phyloP scores from a whole-genome alignment of 139 green algal species.

The Micractinium sp. region DNA sequence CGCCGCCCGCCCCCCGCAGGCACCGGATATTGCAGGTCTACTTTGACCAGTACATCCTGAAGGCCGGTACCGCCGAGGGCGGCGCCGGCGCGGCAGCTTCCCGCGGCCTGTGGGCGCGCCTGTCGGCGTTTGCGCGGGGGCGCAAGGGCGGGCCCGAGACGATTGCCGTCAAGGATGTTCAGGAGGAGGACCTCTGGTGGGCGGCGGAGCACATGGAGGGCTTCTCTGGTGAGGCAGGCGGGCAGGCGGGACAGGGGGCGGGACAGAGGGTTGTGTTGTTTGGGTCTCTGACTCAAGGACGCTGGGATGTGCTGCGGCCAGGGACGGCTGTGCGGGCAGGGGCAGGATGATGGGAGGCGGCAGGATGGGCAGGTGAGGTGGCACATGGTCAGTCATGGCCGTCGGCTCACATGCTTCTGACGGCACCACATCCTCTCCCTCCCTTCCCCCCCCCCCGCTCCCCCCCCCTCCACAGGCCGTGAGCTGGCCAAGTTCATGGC shows the following conservation, averaged over 20 bases:
- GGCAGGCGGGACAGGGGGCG: neutral
- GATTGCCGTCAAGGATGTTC: constrained; percentile 62
- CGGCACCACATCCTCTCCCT: neutral
- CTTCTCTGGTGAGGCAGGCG: constrained; percentile 74
- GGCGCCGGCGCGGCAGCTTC: constrained; percentile 53
- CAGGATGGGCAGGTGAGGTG: no score
- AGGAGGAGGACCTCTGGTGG: constrained; percentile 56
- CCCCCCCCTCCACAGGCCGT: constrained; percentile 66
- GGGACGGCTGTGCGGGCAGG: no score
- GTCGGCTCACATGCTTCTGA: no score
- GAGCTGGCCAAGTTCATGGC: constrained; percentile 97
- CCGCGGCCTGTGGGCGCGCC: constrained; percentile 26
- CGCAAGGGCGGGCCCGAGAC: constrained; percentile 61
- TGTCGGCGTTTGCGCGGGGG: constrained; percentile 53
- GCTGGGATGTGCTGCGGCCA: no score
- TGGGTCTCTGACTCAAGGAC: neutral
- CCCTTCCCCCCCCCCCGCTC: neutral
- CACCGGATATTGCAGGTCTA: constrained; percentile 85
- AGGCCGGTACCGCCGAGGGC: constrained; percentile 68
- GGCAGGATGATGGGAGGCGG: no score
- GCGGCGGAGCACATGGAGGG: constrained; percentile 84
- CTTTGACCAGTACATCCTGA: constrained; percentile 87
- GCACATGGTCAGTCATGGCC: no score
- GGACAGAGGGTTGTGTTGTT: neutral
- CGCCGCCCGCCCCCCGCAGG: neutral